Evolutionary conservation across 108 stramenopile genomes (phyloP), one percentile per base, ranked within the genome.

Genomic region (Cyclotella baltica): DNA sequence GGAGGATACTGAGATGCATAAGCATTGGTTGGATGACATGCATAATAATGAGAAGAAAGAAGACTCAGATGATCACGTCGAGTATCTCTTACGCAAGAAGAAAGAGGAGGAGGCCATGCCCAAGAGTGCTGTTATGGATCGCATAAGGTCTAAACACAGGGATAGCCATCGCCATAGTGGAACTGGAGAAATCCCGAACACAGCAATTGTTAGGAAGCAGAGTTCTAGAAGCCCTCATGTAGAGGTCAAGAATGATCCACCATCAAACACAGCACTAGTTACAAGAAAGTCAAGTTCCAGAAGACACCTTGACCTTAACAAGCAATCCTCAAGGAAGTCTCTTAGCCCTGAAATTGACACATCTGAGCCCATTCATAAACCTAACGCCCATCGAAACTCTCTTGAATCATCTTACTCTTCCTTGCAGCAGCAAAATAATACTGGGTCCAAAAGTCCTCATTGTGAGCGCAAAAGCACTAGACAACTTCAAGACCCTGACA

Each of bases 51-150:
- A 34, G 34, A 36, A 27, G 19, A 15, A 4, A 36, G 31, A 33
- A 25, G 15, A n/a, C 35, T 1, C 55, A 25, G 22, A 56, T 56
- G 11, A 22, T 56, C 61, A 62, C 34, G 61, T 62, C 33, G 61
- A 62, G 4, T 62, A 62, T 62, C 61, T 62, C 27, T 62, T 62
- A 33, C 31, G 27, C 33, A 62, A 19, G 20, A 62, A 62, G 31
- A 3, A 11, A 56, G 55, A 33, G 10, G 34, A 22, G 53, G 53
- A 55, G 53, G n/a, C 31, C 34, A 62, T 35, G 31, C 31, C 61
- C 31, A 62, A 62, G 16, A 15, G 31, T 62, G 31, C 6, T 34
- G 34, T 33, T 13, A 62, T 2, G 61, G 61, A 62, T 36, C 34
- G 35, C 10, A 62, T 35, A 30, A 34, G 19, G 15, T n/a, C 13